Percentiles rank a stretch among this genome's conserved stretches.
Conservation (phyloP, 2,329 filamentous ascomycete species). For the Epichloe brachyelytri region DNA sequence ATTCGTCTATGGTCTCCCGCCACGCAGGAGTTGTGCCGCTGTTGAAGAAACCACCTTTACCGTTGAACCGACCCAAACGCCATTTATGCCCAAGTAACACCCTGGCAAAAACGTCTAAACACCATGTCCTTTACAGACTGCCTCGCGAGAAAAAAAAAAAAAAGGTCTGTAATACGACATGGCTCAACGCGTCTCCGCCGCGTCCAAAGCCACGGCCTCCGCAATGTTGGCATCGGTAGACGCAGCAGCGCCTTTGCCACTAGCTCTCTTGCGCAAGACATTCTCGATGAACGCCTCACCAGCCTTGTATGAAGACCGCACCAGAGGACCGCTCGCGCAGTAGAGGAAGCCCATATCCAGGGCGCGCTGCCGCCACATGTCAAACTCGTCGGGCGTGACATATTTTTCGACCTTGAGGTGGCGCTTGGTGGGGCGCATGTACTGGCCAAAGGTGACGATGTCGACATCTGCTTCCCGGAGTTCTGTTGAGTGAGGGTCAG, state of each 20-base stretch:
- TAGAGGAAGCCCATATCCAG: conserved; percentile 95
- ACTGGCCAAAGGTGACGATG: conserved; percentile 98
- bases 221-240: conserved; percentile 16
- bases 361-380: conserved; percentile 79
- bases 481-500: conserved; percentile 32
- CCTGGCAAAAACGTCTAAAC: neutral
- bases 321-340: conserved; percentile 84
- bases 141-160: neutral
- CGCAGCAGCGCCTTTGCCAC: conserved; percentile 23
- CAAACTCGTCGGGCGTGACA: conserved; percentile 80
- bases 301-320: conserved; percentile 93
- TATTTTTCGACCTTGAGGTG: conserved; percentile 97
- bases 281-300: conserved; percentile 99
- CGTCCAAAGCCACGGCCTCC: conserved; percentile 28
- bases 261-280: conserved; percentile 71
- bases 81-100: conserved; percentile 2
- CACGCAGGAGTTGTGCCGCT: conserved; percentile 5
- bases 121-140: conserved; percentile 7
- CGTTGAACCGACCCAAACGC: conserved; percentile 14
- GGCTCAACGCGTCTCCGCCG: conserved; percentile 13
- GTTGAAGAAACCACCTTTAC: conserved; percentile 18
- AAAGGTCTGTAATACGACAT: too few relatives aligned
- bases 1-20: neutral
- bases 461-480: conserved; percentile 73
- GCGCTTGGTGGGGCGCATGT: conserved; percentile 97